Evolutionary conservation across 768 basidiomycete species (phyloP), one percentile per base, ranked within the genome.

Genomic region (Suillus americanus): DNA sequence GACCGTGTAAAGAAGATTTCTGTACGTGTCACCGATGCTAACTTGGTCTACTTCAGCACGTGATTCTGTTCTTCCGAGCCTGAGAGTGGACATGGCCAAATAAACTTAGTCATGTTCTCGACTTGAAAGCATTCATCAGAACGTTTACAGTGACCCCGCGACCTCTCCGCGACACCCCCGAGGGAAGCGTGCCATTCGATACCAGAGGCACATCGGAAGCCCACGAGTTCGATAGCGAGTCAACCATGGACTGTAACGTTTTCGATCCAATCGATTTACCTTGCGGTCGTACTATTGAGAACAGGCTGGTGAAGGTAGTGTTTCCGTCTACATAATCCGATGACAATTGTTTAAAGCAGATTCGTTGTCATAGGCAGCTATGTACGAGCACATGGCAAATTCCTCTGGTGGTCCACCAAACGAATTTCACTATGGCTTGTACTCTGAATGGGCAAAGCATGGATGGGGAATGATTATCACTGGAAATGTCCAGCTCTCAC

Each of bases 401-500:
- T 79, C 89, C 37, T 77, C 78, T 12, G 91, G 93, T 25, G 92
- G 93, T 0, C 83, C 85, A 12, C 95, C 95, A 0, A 93, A 91
- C 66, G 69, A 77, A 16, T 74, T 80, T 51, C 91, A 95, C 73
- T 71, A 82, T 41, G 70, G 76, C 0, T 80, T 97, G 35, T 97
- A 98, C 72, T 75, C 83, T 0, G 78, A 80, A 68, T 98, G 95
- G 95, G 85, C 87, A 1, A 74, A 79, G 61, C 84, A 89, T 13
- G 82, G 83, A 55, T 98, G 93, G 93, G 96, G 94, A 0, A 92
- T 97, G 83, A 78, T 97, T 54, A 74, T 96, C 35, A 94, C 95
- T 0, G 96, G 96, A 4, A 95, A 95, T 67, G 83, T 93, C 5
- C 90, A 91, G 70, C 86, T 95, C 33, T 82, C 82, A 33, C 65